phyloP scores from a whole-genome alignment of 2,329 filamentous ascomycete genomes.

The Calonectria crousiana region DNA sequence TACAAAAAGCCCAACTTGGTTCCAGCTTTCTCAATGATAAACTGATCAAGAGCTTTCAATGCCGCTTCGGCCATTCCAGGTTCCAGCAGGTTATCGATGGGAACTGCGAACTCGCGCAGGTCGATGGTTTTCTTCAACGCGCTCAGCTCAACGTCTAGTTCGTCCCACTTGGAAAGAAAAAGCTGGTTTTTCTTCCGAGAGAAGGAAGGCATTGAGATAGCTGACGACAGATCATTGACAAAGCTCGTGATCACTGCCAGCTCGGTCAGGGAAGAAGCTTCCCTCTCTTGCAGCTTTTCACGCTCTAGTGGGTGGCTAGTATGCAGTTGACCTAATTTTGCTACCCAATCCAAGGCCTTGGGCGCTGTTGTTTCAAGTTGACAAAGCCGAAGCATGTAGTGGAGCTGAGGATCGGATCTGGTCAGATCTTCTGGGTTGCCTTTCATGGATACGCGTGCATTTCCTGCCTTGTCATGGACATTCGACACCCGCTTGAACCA shows the following conservation, averaged over 20 bases:
- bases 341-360: slow-evolving; percentile 54
- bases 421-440: slow-evolving; percentile 54
- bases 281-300: slow-evolving; percentile 49
- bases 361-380: slow-evolving; percentile 50
- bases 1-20: slow-evolving; percentile 58
- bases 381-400: slow-evolving; percentile 60
- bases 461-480: slow-evolving; percentile 49
- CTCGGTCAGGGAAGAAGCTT: slow-evolving; percentile 50
- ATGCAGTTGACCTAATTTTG: slow-evolving; percentile 55
- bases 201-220: slow-evolving; percentile 50
- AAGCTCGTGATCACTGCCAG: slow-evolving; percentile 55
- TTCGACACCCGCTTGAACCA: slow-evolving; percentile 57
- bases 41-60: slow-evolving; percentile 51
- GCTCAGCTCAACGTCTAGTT: slow-evolving; percentile 54
- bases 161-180: slow-evolving; percentile 49
- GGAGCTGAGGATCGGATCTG: slow-evolving; percentile 53
- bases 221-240: slow-evolving; percentile 51
- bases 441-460: slow-evolving; percentile 54
- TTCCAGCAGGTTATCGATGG: slow-evolving; percentile 57
- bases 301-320: slow-evolving; percentile 47
- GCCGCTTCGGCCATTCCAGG: slow-evolving; percentile 53
- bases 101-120: slow-evolving; percentile 53
- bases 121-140: slow-evolving; percentile 54
- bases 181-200: slow-evolving; percentile 54
- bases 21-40: slow-evolving; percentile 53